Evolutionary conservation across 83 land plant genomes (phyloP), one percentile per base, ranked within the genome.

Genomic region (Larix sibirica): DNA sequence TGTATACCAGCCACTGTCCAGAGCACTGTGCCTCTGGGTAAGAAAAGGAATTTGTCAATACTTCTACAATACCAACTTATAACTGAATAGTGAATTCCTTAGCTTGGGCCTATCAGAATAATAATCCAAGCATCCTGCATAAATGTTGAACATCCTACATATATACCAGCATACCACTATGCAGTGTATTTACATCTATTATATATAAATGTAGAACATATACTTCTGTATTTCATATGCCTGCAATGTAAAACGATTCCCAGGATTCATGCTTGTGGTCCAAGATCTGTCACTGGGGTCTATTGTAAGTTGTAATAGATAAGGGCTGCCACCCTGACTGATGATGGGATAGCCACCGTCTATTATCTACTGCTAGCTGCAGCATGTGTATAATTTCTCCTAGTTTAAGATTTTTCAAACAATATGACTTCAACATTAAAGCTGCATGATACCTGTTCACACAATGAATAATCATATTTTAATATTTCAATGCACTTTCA

Each of bases 381-480:
- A 87, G 70, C 61, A 87, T 84, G 77, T 84, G 87, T 14, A 85
- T 47, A 28, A 87, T 54, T 28, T 84, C 87, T 42, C 89, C 89
- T 6, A 87, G 23, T 59, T 24, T 23, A 56, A 73, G 76, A 67
- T 73, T 24, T 50, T 82, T 79, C 40, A 87, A 56, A 36, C 89
- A 85, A 14, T 31, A 61, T 47, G 63, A 77, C 79, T 79, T 85
- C 50, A 87, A 70, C 10, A 87, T 79, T 3, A 56, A 23, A n/a
- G 89, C 89, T 28, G 89, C 89, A 65, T 87, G 66, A 79, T 87
- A 87, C 87, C 89, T 87, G 85, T 67, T 44, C 38, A 62, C 20
- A 79, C 58, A 20, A 65, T 47, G 13, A 21, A 42, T 64, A 64
- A 59, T 12, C 18, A 60, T 16, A 50, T 65, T 28, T 28, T 26